These are phyloP conservation scores for Leccinum obscurum DNA, from an alignment of 768 basidiomycete genomes.

Conservation along the genomic window DNA sequence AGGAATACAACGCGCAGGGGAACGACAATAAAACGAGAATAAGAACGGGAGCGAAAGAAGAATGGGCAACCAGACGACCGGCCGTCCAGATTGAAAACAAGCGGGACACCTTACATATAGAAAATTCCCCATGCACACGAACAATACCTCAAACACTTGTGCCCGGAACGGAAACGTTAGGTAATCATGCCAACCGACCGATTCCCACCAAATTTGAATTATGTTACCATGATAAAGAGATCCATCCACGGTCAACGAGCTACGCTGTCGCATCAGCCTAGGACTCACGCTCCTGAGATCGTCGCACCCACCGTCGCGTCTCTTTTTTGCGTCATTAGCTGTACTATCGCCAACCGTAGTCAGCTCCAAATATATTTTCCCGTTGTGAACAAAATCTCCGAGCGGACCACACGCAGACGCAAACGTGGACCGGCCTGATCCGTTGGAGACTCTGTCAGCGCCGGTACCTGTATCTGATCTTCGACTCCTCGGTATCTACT, in stretches of 20 bases:
- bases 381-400: background rate
- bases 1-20: no score
- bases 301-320: background rate
- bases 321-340: background rate
- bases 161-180: slow-evolving; percentile 14
- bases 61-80: background rate
- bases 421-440: background rate
- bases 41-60: background rate
- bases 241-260: background rate
- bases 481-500: background rate
- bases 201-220: slow-evolving; percentile 1
- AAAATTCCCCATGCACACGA: background rate
- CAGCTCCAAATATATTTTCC: background rate
- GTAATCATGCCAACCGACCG: slow-evolving; percentile 10
- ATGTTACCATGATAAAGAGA: background rate
- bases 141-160: slow-evolving; percentile 18
- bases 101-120: background rate
- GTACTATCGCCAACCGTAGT: background rate
- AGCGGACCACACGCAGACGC: background rate
- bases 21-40: background rate
- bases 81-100: slow-evolving; percentile 6
- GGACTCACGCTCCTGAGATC: background rate
- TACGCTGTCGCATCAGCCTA: background rate
- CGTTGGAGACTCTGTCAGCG: background rate
- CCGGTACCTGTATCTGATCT: background rate